Conservation (phyloP, 306 rosid genomes). For the Canavalia gladiata region DNA sequence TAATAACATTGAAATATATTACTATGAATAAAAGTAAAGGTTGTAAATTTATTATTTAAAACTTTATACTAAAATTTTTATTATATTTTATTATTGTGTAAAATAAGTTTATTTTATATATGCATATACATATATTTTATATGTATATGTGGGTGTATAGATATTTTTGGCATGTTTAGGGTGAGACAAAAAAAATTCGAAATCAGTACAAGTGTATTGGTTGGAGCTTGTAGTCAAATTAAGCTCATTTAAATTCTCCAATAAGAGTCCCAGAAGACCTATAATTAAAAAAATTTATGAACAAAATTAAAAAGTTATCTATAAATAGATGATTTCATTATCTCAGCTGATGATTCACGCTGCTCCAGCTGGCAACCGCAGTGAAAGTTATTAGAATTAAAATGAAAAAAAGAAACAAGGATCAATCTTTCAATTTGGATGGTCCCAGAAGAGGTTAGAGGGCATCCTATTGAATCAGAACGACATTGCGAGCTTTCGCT, state of each 20-base stretch:
- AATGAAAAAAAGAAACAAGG: not conserved
- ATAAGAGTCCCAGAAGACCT: not conserved
- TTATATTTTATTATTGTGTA: too few species aligned
- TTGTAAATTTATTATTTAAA: too few species aligned
- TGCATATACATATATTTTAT: too few species aligned
- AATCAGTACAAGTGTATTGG: not conserved
- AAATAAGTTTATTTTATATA: too few species aligned
- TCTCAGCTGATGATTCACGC: not conserved
- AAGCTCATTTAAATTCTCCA: not conserved
- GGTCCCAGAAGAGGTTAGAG: constrained; percentile 15
- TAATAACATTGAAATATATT: too few species aligned
- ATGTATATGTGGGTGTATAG: not conserved
- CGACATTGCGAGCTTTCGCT: not conserved
- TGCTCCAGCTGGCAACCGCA: not conserved
- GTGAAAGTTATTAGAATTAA: not conserved
- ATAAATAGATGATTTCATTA: not conserved
- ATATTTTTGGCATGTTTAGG: not conserved
- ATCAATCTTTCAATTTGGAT: not conserved
- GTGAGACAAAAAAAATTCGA: not conserved
- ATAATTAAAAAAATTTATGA: not conserved
- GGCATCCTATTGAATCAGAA: not conserved
- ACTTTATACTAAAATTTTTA: too few species aligned
- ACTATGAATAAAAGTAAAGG: too few species aligned
- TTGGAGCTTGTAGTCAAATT: not conserved
- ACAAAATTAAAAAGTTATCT: not conserved